Percentiles rank a stretch among this genome's conserved stretches.
Conservation (phyloP, 805 yeast genomes). For the Trichomonascus vanleenenianus region DNA sequence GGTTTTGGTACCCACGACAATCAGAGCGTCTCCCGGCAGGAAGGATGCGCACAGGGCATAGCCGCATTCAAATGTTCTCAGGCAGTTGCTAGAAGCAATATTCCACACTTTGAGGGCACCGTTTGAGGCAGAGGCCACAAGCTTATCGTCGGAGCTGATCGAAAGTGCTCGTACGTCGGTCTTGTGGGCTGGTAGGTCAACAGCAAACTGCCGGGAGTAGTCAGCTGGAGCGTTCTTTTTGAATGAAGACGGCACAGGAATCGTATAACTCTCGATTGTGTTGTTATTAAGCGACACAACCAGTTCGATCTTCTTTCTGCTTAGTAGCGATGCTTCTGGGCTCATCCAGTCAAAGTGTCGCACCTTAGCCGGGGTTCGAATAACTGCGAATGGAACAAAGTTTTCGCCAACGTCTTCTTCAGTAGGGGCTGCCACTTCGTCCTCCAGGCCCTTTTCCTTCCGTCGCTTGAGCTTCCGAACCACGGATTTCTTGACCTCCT, state of each 20-base stretch:
- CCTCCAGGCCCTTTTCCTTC: slow-evolving; percentile 48
- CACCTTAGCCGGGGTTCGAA: slow-evolving; percentile 60
- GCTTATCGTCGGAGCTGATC: slow-evolving; percentile 68
- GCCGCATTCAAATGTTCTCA: slow-evolving; percentile 84
- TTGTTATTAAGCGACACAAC: slow-evolving; percentile 64
- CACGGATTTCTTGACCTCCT: slow-evolving; percentile 72
- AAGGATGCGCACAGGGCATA: slow-evolving; percentile 75
- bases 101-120: slow-evolving; percentile 91
- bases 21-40: slow-evolving; percentile 84
- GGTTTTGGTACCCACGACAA: slow-evolving; percentile 80
- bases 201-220: slow-evolving; percentile 36
- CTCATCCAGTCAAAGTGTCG: slow-evolving; percentile 58
- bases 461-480: slow-evolving; percentile 72
- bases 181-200: slow-evolving; percentile 82
- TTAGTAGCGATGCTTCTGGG: slow-evolving; percentile 22
- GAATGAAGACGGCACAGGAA: slow-evolving; percentile 38
- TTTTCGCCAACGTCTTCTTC: slow-evolving; percentile 27
- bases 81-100: slow-evolving; percentile 57
- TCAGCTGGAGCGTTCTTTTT: slow-evolving; percentile 36
- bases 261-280: slow-evolving; percentile 58
- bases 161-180: slow-evolving; percentile 81
- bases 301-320: slow-evolving; percentile 40
- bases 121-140: slow-evolving; percentile 84
- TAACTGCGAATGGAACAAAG: slow-evolving; percentile 58
- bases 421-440: slow-evolving; percentile 37